Base-by-base conservation (phyloP, 192 early-diverging fungal species). In the Backusella psychrophila region DNA sequence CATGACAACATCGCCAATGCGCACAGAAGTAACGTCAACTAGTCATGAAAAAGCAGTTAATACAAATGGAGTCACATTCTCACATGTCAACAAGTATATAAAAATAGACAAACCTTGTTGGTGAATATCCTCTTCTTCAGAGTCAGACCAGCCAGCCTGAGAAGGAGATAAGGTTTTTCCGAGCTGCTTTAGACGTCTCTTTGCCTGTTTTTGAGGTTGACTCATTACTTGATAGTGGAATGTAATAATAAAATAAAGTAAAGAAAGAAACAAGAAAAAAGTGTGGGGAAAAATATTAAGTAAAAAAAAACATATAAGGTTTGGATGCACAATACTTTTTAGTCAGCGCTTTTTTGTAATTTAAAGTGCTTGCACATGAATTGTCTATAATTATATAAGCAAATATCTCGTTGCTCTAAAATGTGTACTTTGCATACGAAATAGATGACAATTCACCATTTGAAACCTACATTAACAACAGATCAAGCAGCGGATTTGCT, bases 1-100 rank as follows among this genome's bases (percentile, higher is more conserved):
- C 52, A 87, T 83, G 4, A 83, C 82, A 14, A 90, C 83, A 84
- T 90, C 89, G 26, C 89, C 89, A 74, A 90, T 89, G 35, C 83
- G 76, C 65, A 90, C 86, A 31, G 84, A 81, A 38, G 73, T 83
- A 11, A 84, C 77, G 38, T 76, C 78, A 15, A 83, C 81, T 87
- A 74, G 12, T 72, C 0, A 71, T 6, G 53, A 49, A 7, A 71
- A 31, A 74, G n/a, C 38, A 21, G 38, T 11, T 12, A 49, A 56
- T 8, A 56, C 3, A 34, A 36, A 34, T n/a, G 6, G 69, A 8
- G 42, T 1, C 42, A 15, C 14, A 44, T 17, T 41, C 39, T 41
- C 11, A 41, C 38, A 44, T 44, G 42, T 44, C 7, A 21, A 39
- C 31, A 31, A 29, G 23, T 2, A 39, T 12, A 39, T 3, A 39